Base-by-base conservation (phyloP, 257 asterid genomes). In the Solanum lycopersicoides region DNA sequence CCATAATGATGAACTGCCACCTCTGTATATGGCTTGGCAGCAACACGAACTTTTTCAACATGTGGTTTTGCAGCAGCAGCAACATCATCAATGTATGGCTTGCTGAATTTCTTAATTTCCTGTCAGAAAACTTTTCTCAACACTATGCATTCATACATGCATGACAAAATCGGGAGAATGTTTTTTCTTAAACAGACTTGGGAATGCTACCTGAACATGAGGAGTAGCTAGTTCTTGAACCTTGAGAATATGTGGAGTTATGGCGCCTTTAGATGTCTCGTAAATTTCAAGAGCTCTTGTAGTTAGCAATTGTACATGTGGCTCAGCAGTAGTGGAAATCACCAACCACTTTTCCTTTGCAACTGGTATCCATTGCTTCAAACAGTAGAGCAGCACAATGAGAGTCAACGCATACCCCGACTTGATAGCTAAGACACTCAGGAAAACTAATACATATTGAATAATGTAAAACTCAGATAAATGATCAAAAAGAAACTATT, bases 51-150 rank as follows among this genome's bases (percentile, higher is more conserved):
- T 77, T 92, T 95, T 65, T 95, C 96, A 87, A 95, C 92, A 89
- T 97, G 98, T 76, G 99, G 99, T 89, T 91, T 93, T 85, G 99
- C 89, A 23, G 94, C 94, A 87, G 96, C 88, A 86, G 98, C 99
- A 83, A 93, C 92, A 85, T 93, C 95, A 86, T 97, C 98, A 63
- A 97, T 91, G 84, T 97, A 95, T 34, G 98, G 99, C 87, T 91
- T 92, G 94, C 98, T 93, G 89, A 88, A 28, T 92, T 91, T 95
- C 91, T 94, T 94, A 66, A 95, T 45, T 84, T 94, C 93, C 99
- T 96, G 93, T 53, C 89, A 86, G 89, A 66, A 2, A 80, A 80
- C 39, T 35, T 25, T 79, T 47, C 65, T 80, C 39, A 79, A 25
- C 63, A 25, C 4, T 44, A 77, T 14, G 4, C 23, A n/a, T 44